phyloP scores from a whole-genome alignment of 306 rosid genomes.

The Vigna unguiculata region DNA sequence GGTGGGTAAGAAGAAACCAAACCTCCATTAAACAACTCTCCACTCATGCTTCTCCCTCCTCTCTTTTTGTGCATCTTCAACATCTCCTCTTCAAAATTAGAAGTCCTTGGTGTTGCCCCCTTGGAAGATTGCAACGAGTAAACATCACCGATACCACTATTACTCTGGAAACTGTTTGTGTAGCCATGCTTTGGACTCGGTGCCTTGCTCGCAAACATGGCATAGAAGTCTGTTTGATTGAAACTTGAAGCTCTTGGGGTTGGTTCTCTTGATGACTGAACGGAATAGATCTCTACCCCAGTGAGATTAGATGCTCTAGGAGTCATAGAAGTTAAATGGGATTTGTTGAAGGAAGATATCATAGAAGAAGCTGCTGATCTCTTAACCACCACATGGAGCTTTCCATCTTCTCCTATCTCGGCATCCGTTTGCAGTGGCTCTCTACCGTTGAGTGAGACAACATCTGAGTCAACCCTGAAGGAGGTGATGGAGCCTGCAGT shows the following conservation, averaged over 20 bases:
- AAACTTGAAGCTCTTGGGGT: slow-evolving; percentile 90
- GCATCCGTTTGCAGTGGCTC: slow-evolving; percentile 77
- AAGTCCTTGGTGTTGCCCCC: slow-evolving; percentile 78
- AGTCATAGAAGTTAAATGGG: slow-evolving; percentile 72
- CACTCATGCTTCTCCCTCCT: slow-evolving; percentile 77
- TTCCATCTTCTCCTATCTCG: slow-evolving; percentile 86
- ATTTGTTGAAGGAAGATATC: slow-evolving; percentile 77
- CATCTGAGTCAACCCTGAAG: slow-evolving; percentile 78
- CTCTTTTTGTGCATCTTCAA: slow-evolving; percentile 64
- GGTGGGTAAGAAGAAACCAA: slow-evolving; percentile 65
- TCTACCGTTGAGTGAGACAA: slow-evolving; percentile 75
- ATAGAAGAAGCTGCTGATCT: slow-evolving; percentile 70
- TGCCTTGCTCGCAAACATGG: slow-evolving; percentile 88
- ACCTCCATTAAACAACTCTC: slow-evolving; percentile 69
- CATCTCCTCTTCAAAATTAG: slow-evolving; percentile 81
- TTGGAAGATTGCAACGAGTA: slow-evolving; percentile 75
- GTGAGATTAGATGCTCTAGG: slow-evolving; percentile 86
- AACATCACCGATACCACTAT: slow-evolving; percentile 55
- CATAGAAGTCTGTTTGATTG: slow-evolving; percentile 77
- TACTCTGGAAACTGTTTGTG: slow-evolving; percentile 63
- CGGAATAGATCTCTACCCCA: slow-evolving; percentile 87
- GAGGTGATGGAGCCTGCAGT: slow-evolving; percentile 85
- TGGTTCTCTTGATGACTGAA: slow-evolving; percentile 83
- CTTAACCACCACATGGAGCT: slow-evolving; percentile 75
- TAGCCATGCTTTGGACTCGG: slow-evolving; percentile 83